A percentile compares a stretch with the other conserved stretches of the same genome.
Conservation (phyloP, 176 grass and related monocot genomes). For the Musa troglodytarum region DNA sequence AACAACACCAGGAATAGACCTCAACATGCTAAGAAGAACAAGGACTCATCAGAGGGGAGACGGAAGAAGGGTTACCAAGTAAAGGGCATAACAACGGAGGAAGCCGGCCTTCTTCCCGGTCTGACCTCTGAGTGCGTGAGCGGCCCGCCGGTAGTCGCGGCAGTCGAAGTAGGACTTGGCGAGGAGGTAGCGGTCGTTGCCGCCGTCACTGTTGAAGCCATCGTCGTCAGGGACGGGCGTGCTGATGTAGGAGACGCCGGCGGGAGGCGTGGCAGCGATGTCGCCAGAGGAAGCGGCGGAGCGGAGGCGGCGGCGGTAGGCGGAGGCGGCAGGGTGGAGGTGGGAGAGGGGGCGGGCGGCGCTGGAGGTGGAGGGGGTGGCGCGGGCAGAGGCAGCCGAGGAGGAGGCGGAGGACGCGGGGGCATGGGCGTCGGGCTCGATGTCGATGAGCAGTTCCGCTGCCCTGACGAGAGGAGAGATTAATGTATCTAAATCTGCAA, state of each 20-base stretch:
- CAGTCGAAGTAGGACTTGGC: slow-evolving; percentile 98
- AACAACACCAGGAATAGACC: slow-evolving; percentile 7
- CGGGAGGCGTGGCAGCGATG: slow-evolving; percentile 47
- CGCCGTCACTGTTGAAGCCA: slow-evolving; percentile 36
- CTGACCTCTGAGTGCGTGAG: slow-evolving; percentile 55
- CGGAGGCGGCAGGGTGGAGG: slow-evolving; percentile 46
- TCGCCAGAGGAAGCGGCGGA: slow-evolving; percentile 22
- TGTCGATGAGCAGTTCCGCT: slow-evolving; percentile 68
- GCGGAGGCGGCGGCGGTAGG: slow-evolving; percentile 58
- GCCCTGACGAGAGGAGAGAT: slow-evolving; percentile 37
- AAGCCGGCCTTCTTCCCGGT: slow-evolving; percentile 63
- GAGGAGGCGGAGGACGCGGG: slow-evolving; percentile 35
- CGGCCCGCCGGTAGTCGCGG: slow-evolving; percentile 82
- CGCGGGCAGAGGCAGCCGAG: slow-evolving; percentile 21
- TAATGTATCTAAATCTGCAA: slow-evolving; percentile 22
- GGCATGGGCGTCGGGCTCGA: slow-evolving; percentile 48
- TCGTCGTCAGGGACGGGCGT: slow-evolving; percentile 84
- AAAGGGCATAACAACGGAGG: slow-evolving; percentile 92
- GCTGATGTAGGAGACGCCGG: slow-evolving; percentile 79
- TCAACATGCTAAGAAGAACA: neutral
- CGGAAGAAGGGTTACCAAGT: slow-evolving; percentile 14
- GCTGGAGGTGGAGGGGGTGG: slow-evolving; percentile 49
- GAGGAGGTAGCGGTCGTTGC: slow-evolving; percentile 69
- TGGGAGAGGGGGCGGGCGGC: slow-evolving; percentile 1
- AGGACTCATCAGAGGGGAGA: neutral